Base-by-base conservation (phyloP, 768 basidiomycete genomes). In the Boletus vermiculosoides region DNA sequence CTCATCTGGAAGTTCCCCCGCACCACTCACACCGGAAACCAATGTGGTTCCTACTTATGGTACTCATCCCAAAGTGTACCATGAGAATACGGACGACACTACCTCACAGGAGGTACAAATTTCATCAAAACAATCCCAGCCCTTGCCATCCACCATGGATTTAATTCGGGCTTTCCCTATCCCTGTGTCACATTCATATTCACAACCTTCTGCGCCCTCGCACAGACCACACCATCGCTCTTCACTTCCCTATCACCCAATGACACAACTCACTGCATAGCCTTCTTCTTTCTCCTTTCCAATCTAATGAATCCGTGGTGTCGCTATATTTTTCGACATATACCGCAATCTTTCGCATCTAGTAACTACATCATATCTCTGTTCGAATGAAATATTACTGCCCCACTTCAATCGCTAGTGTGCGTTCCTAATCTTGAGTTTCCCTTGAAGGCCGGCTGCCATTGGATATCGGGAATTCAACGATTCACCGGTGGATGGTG, bases 101-200 rank as follows among this genome's bases (percentile, higher is more conserved):
- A 68, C 68, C 37, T 69, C 71, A 13, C 69, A 63, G 12, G 64
- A 67, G 36, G 63, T 66, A 11, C 67, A 70, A 9, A 15, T 55
- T 2, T 50, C 65, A 13, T 28, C 63, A 7, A 70, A 72, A 25
- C 72, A 55, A 41, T 56, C 71, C 16, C 65, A 71, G 33, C 51
- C 57, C 11, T 8, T 56, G 23, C 25, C 65, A n/a, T 68, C 77
- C 20, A 73, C 75, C 8, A 68, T 75, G 44, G 81, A 83, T 1
- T 60, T 82, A 4, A 73, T 82, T 28, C 73, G 76, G 48, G 71
- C 80, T 16, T 83, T 83, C 49, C 81, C 81, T 28, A 63, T 83
- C 58, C 80, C 81, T 13, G 54, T 74, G 37, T 66, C 74, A 28
- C 69, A 63, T 48, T 54, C 66, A 1, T 51, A 58, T 56, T 56